These are phyloP conservation scores for Nannochloris sp. DNA, from an alignment of 139 green algal genomes.

Conservation along the genomic window DNA sequence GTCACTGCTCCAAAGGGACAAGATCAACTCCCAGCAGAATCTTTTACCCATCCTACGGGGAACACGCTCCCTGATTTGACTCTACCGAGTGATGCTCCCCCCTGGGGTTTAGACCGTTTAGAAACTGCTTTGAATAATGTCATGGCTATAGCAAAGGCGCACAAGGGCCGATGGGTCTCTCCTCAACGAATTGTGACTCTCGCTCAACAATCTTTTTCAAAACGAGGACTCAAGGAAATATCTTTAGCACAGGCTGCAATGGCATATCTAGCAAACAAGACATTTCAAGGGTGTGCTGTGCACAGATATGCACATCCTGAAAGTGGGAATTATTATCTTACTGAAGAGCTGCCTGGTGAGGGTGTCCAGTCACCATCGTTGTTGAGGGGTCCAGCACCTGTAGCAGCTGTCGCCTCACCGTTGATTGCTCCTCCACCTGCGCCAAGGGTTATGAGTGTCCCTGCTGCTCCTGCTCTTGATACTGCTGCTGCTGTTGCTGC, in stretches of 20 bases:
- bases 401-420: too few relatives aligned
- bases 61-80: not conserved
- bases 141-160: not conserved
- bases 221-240: not conserved
- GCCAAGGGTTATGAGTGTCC: too few relatives aligned
- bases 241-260: not conserved
- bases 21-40: not conserved
- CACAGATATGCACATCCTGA: not conserved
- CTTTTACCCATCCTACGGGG: not conserved
- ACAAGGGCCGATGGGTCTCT: not conserved
- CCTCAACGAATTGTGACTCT: not conserved
- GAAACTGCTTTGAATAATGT: not conserved
- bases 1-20: not conserved
- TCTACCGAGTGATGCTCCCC: not conserved
- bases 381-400: too few relatives aligned
- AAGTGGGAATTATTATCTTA: not conserved
- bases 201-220: not conserved
- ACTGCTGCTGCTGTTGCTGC: too few relatives aligned
- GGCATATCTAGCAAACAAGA: not conserved
- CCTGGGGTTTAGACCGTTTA: not conserved
- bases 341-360: not conserved
- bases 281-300: not conserved
- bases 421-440: too few relatives aligned
- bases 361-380: not conserved
- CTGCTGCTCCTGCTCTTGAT: too few relatives aligned